These are phyloP conservation scores for Ascoidea asiatica DNA, from an alignment of 805 yeast species.

Conservation along the genomic window DNA sequence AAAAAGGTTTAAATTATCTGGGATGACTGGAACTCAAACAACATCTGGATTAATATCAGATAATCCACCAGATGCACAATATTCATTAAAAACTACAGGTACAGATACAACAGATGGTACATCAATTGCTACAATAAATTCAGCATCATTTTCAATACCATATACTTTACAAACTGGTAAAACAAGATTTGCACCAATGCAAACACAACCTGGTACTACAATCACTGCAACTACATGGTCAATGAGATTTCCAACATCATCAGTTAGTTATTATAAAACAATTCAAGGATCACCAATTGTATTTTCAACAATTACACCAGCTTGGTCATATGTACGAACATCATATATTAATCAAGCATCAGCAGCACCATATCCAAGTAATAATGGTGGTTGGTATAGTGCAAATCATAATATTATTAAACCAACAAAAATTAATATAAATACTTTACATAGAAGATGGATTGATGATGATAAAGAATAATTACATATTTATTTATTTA, in stretches of 20 bases:
- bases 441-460: not conserved
- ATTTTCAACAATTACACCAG: conserved; percentile 67
- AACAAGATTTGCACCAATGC: conserved; percentile 87
- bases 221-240: conserved; percentile 60
- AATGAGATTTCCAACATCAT: conserved; percentile 51
- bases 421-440: not conserved
- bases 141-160: conserved; percentile 49
- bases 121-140: conserved; percentile 26
- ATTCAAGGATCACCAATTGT: conserved; percentile 18
- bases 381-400: conserved; percentile 43
- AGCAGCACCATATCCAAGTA: conserved; percentile 56
- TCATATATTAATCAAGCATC: conserved; percentile 59
- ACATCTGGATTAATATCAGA: conserved; percentile 32
- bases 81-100: conserved; percentile 14
- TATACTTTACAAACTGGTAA: conserved; percentile 71
- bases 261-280: conserved; percentile 43
- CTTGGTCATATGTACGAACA: conserved; percentile 62
- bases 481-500: no score
- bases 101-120: conserved; percentile 24
- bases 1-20: conserved; percentile 47
- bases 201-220: conserved; percentile 63
- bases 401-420: conserved; percentile 32
- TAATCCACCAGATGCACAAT: conserved; percentile 29
- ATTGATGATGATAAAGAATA: not conserved
- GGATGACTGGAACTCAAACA: conserved; percentile 57